Evolutionary conservation across 2,329 filamentous ascomycete species (phyloP).

Genomic region (Colletotrichum abscissum): DNA sequence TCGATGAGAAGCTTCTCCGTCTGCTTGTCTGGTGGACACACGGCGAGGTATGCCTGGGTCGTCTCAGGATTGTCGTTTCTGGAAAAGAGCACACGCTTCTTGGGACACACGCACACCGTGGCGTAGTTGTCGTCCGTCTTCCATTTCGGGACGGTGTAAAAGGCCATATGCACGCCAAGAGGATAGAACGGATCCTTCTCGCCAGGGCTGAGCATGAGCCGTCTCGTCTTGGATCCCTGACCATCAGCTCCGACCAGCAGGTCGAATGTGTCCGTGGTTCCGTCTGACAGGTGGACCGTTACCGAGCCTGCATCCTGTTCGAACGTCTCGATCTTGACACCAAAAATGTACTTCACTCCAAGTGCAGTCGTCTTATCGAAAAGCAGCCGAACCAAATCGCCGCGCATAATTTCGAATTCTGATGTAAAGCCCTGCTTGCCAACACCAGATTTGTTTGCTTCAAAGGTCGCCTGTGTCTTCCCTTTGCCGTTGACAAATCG

Average conservation of each 20-base stretch:
- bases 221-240: slow-evolving; percentile 59
- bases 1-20: slow-evolving; percentile 5
- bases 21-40: slow-evolving; percentile 14
- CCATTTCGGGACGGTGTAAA: slow-evolving; percentile 46
- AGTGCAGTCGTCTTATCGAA: slow-evolving; percentile 51
- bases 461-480: slow-evolving; percentile 50
- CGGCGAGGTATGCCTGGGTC: slow-evolving; percentile 28
- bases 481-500: slow-evolving; percentile 55
- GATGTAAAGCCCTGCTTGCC: slow-evolving; percentile 59
- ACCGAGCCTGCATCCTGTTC: slow-evolving; percentile 48
- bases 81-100: slow-evolving; percentile 14
- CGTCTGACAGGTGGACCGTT: slow-evolving; percentile 54
- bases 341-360: slow-evolving; percentile 43
- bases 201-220: slow-evolving; percentile 48
- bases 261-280: slow-evolving; percentile 56
- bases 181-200: slow-evolving; percentile 39
- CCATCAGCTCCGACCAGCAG: slow-evolving; percentile 68
- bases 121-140: slow-evolving; percentile 36
- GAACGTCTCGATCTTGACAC: slow-evolving; percentile 40
- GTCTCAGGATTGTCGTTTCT: slow-evolving; percentile 32
- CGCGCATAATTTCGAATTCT: slow-evolving; percentile 71
- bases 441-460: slow-evolving; percentile 52
- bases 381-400: slow-evolving; percentile 63
- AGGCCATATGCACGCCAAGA: slow-evolving; percentile 43
- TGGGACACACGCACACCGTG: slow-evolving; percentile 14